phyloP scores from a whole-genome alignment of 192 early-diverging fungal genomes.

The Backusella circina region DNA sequence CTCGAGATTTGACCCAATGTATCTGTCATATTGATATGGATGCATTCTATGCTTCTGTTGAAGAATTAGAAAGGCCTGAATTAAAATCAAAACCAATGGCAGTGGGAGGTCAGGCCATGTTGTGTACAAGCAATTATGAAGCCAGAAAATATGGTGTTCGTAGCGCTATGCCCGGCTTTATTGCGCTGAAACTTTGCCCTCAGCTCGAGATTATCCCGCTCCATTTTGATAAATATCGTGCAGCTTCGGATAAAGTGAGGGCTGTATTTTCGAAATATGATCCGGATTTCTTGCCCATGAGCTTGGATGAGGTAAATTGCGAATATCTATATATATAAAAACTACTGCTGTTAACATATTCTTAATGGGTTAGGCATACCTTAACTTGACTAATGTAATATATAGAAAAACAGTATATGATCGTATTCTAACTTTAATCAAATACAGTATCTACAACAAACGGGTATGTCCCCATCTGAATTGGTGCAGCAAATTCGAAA shows the following conservation, averaged over 20 bases:
- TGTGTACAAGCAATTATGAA: slow-evolving; percentile 65
- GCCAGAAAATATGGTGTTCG: slow-evolving; percentile 64
- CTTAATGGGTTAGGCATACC: slow-evolving; percentile 25
- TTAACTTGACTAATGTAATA: slow-evolving; percentile 36
- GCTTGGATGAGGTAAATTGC: slow-evolving; percentile 45
- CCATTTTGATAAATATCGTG: slow-evolving; percentile 51
- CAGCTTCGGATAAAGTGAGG: slow-evolving; percentile 40
- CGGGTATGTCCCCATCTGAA: slow-evolving; percentile 27
- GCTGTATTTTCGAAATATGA: slow-evolving; percentile 59
- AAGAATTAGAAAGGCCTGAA: slow-evolving; percentile 62
- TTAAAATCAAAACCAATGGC: slow-evolving; percentile 58
- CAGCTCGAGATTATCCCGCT: slow-evolving; percentile 47
- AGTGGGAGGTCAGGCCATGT: slow-evolving; percentile 52
- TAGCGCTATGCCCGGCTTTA: slow-evolving; percentile 65
- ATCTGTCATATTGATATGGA: slow-evolving; percentile 75
- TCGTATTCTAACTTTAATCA: background rate
- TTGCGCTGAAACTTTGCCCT: slow-evolving; percentile 57
- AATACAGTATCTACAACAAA: slow-evolving; percentile 37
- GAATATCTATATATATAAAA: background rate
- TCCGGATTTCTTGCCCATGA: slow-evolving; percentile 49
- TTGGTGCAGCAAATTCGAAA: slow-evolving; percentile 49
- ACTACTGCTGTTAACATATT: background rate
- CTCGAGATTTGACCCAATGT: slow-evolving; percentile 43
- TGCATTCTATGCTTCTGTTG: slow-evolving; percentile 70
- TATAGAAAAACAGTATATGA: background rate